These are phyloP conservation scores for Symbiodinium pilosum DNA, from an alignment of 73 alveolate genomes.

Conservation along the genomic window DNA sequence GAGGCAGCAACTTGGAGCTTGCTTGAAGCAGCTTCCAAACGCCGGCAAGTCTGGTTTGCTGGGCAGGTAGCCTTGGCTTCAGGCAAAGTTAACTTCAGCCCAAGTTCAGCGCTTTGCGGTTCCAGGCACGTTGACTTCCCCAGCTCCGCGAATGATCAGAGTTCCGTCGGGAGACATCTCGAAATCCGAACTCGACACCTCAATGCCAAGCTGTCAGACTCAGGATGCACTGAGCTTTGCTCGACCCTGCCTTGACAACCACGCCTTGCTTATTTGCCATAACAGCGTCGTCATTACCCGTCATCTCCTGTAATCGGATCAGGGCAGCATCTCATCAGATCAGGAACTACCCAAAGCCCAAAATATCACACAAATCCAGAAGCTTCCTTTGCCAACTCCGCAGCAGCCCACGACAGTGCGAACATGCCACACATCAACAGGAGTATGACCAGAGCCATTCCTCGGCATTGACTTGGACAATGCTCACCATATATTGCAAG, in stretches of 20 bases:
- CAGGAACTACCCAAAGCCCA: too few relatives aligned
- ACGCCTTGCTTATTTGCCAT: slow-evolving; percentile 45
- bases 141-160: slow-evolving; percentile 58
- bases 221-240: not conserved
- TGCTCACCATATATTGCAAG: too few relatives aligned
- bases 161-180: slow-evolving; percentile 79
- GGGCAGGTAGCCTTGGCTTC: slow-evolving; percentile 59
- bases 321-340: too few relatives aligned
- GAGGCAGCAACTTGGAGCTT: slow-evolving; percentile 33
- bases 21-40: slow-evolving; percentile 33
- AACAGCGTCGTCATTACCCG: slow-evolving; percentile 29
- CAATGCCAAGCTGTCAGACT: not conserved
- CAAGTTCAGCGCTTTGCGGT: not conserved
- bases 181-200: slow-evolving; percentile 80
- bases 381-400: slow-evolving; percentile 74
- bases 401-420: slow-evolving; percentile 42
- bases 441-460: slow-evolving; percentile 55
- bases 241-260: slow-evolving; percentile 33
- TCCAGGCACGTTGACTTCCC: slow-evolving; percentile 18
- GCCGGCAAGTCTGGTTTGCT: slow-evolving; percentile 86
- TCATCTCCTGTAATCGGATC: slow-evolving; percentile 95
- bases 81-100: not conserved
- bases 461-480: not conserved
- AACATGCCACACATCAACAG: slow-evolving; percentile 68
- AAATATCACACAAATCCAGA: not conserved